A percentile compares a stretch with the other conserved stretches of the same genome.
phyloP scores from a whole-genome alignment of 345 rosid species.

The Brassica nigra region DNA sequence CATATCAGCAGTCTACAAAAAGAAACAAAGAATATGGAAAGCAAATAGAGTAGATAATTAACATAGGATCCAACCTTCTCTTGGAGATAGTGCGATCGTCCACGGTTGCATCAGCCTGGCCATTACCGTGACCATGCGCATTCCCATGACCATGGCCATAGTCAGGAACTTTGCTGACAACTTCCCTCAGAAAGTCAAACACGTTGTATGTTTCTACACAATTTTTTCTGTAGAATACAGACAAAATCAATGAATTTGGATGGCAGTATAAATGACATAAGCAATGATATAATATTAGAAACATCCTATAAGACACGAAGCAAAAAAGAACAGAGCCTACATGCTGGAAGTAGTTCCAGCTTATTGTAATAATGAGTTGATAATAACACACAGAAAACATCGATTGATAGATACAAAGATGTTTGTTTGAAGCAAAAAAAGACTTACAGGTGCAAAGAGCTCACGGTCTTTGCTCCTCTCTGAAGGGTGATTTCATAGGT shows the following conservation, averaged over 20 bases:
- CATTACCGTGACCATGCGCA: constrained; percentile 40
- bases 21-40: background rate
- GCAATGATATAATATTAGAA: background rate
- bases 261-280: constrained; percentile 7
- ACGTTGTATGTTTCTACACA: constrained; percentile 93
- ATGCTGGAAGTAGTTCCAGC: background rate
- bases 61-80: constrained; percentile 54
- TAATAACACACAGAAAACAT: background rate
- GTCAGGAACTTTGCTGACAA: constrained; percentile 91
- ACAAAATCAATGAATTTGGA: background rate
- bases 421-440: background rate
- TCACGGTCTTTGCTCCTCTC: constrained; percentile 97
- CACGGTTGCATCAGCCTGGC: constrained; percentile 65
- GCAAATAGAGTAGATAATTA: background rate
- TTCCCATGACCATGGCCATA: constrained; percentile 62
- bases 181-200: constrained; percentile 91
- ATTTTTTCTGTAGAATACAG: constrained; percentile 85
- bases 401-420: background rate
- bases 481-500: constrained; percentile 91
- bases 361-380: background rate
- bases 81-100: constrained; percentile 75
- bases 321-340: background rate
- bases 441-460: constrained; percentile 85
- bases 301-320: background rate
- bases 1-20: background rate